Evolutionary conservation across 2,329 filamentous ascomycete species (phyloP).

Genomic region (Knoxdaviesia proteae): DNA sequence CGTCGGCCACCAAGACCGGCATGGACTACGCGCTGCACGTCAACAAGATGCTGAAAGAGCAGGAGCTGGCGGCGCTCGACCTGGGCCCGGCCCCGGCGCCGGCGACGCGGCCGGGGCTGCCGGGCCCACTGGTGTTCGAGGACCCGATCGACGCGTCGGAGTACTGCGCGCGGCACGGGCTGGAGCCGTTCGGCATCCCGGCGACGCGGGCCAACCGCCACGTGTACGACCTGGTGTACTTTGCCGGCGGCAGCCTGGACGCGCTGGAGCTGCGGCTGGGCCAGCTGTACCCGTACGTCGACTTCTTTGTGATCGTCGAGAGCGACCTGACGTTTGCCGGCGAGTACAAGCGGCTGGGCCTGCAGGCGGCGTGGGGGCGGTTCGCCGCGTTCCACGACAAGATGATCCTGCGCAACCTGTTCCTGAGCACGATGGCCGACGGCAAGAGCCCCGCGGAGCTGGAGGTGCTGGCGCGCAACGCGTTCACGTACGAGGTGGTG

Average conservation of each 20-base stretch:
- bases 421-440: constrained; percentile 2
- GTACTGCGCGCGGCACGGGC: constrained; percentile 17
- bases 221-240: constrained; percentile 35
- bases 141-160: not conserved
- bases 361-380: constrained; percentile 28
- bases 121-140: too few relatives aligned
- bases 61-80: too few relatives aligned
- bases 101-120: too few relatives aligned
- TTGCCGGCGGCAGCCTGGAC: constrained; percentile 43
- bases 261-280: constrained; percentile 44
- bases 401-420: constrained; percentile 30
- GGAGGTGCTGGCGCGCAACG: constrained; percentile 32
- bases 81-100: too few relatives aligned
- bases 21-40: too few relatives aligned
- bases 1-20: too few relatives aligned
- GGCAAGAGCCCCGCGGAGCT: constrained; percentile 20
- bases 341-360: constrained; percentile 28
- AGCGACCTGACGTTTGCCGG: constrained; percentile 36
- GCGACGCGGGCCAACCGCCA: constrained; percentile 17
- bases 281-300: constrained; percentile 33
- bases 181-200: constrained; percentile 12
- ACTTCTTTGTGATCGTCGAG: constrained; percentile 46
- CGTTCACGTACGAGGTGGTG: constrained; percentile 36
- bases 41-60: too few relatives aligned
- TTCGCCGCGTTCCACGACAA: constrained; percentile 34